Evolutionary conservation across 148 eudicot genomes (phyloP).

Genomic region (Nepenthes gracilis): DNA sequence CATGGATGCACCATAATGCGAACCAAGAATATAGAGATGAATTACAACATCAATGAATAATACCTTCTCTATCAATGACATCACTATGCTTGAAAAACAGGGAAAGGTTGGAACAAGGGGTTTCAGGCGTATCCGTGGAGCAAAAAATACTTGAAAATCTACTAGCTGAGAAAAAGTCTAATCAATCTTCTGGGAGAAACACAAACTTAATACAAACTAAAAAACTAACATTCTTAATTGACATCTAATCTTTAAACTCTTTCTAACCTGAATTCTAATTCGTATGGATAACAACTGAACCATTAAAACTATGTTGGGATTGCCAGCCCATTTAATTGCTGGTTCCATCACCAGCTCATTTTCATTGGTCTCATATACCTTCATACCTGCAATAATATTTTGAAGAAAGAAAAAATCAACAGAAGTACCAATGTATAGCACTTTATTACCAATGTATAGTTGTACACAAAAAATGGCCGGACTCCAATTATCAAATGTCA

Average conservation of each 20-base stretch:
- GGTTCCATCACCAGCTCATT: slow-evolving; percentile 83
- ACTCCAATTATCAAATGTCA: no score
- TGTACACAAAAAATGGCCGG: not conserved
- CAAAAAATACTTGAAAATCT: slow-evolving; percentile 64
- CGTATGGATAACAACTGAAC: slow-evolving; percentile 39
- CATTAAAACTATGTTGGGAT: slow-evolving; percentile 57
- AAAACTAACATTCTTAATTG: no score
- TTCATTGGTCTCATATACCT: slow-evolving; percentile 73
- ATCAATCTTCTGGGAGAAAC: slow-evolving; percentile 9
- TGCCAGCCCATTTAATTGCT: slow-evolving; percentile 85
- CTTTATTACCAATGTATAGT: not conserved
- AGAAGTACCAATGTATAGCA: not conserved
- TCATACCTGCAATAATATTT: slow-evolving; percentile 44
- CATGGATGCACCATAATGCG: no score
- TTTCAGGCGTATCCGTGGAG: slow-evolving; percentile 69
- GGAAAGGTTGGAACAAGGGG: slow-evolving; percentile 86
- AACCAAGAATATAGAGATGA: no score
- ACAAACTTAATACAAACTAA: not conserved
- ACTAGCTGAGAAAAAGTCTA: slow-evolving; percentile 46
- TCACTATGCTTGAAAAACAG: slow-evolving; percentile 57
- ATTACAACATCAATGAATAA: not conserved
- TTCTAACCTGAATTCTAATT: slow-evolving; percentile 59
- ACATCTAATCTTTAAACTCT: no score
- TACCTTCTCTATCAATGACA: slow-evolving; percentile 78
- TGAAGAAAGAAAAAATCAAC: not conserved